Percentiles rank a stretch among this genome's conserved stretches.
These are phyloP conservation scores for Paramecium sonneborni DNA, from an alignment of 73 alveolate genomes.

Conservation along the genomic window DNA sequence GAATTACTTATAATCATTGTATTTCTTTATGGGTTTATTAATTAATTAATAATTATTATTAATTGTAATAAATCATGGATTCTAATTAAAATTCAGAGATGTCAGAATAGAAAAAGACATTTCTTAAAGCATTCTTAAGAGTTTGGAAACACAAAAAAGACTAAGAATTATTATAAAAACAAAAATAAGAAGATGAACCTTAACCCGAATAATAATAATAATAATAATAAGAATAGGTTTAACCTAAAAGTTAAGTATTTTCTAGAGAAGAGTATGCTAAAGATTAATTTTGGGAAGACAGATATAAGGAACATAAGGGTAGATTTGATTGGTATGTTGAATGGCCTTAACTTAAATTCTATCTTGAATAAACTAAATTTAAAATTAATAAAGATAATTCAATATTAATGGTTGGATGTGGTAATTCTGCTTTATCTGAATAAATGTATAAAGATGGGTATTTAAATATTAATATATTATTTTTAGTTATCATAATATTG, in stretches of 20 bases:
- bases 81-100: not conserved
- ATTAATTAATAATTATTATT: not conserved
- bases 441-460: conserved; percentile 67
- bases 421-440: conserved; percentile 62
- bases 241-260: too few relatives aligned
- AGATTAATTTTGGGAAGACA: conserved; percentile 41
- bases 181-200: too few relatives aligned
- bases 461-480: not conserved
- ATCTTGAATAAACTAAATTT: not conserved
- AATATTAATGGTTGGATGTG: conserved; percentile 61
- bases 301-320: conserved; percentile 51
- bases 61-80: too few relatives aligned
- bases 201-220: too few relatives aligned
- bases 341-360: conserved; percentile 41
- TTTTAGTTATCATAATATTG: conserved; percentile 17
- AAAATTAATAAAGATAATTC: conserved; percentile 17
- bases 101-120: not conserved
- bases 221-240: too few relatives aligned
- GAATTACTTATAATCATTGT: not conserved
- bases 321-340: conserved; percentile 51
- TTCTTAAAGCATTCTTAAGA: not conserved
- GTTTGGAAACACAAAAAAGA: not conserved
- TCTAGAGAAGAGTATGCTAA: conserved; percentile 47
- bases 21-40: not conserved
- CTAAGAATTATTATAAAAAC: too few relatives aligned